Base-by-base conservation (phyloP, 805 yeast genomes). In the Lachancea waltii region DNA sequence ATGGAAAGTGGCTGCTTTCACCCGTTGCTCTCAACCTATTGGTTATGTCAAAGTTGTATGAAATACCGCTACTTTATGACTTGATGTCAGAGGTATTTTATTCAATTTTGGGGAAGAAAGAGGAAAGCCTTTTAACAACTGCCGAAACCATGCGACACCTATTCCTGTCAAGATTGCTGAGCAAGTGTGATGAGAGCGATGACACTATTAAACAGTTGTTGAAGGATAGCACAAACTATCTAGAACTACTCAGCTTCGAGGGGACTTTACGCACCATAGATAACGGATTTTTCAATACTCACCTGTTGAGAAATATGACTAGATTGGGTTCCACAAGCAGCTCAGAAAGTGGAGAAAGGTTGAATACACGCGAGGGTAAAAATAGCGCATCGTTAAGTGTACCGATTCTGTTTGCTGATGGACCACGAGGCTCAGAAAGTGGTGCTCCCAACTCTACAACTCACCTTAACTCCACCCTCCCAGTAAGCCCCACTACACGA, bases 1-100 rank as follows among this genome's bases (percentile, higher is more conserved):
- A 85, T 18, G 75, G 79, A 37, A 79, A 73, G 48, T 82, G 90
- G 90, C 60, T 69, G n/a, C 59, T 83, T 27, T 65, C 73, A 1
- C 90, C 92, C 0, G 77, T 83, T 0, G 73, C 82, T 0, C 65
- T 81, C 27, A 86, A 81, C 46, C 68, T 78, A 33, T 63, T 82
- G 46, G 56, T 77, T 23, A 67, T 79, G 50, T 70, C 89, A 2
- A 79, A 79, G 48, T 68, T 75, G 43, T 81, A 77, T 51, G 80
- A 79, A 43, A 68, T 83, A 17, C 89, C 90, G 2, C 60, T 83
- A 35, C 62, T 84, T 19, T 80, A 79, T 54, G 86, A 81, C 49
- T 65, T 82, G 50, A 73, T 82, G 35, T 63, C 76, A 34, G 92
- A 84, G 52, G 77, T 77, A 0, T 59, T 83, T 36, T 83, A 77